Percentiles rank a stretch among this genome's conserved stretches.
These are phyloP conservation scores for Penstemon newberryi DNA, from an alignment of 257 asterid genomes.

Conservation along the genomic window DNA sequence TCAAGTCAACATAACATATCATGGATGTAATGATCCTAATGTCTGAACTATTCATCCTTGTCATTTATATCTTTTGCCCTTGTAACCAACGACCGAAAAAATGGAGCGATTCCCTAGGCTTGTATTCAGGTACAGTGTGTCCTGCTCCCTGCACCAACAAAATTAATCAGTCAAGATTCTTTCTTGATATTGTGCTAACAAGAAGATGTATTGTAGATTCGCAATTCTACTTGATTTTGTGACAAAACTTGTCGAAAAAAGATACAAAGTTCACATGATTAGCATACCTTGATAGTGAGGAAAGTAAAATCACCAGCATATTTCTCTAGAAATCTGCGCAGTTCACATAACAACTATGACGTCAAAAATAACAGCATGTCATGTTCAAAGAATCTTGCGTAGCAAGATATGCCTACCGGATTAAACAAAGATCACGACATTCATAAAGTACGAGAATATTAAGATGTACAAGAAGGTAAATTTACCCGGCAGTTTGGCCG, in stretches of 20 bases:
- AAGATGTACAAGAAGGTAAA: neutral
- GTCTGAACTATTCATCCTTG: neutral
- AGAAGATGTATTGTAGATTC: too few relatives aligned
- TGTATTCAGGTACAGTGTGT: slow-evolving; percentile 66
- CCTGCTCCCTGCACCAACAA: slow-evolving; percentile 49
- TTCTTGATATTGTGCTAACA: neutral
- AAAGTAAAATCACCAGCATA: slow-evolving; percentile 50
- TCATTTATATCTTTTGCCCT: slow-evolving; percentile 32
- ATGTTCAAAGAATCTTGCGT: too few relatives aligned
- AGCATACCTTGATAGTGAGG: slow-evolving; percentile 59
- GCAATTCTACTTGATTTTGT: too few relatives aligned
- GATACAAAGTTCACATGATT: neutral
- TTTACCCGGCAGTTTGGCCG: slow-evolving; percentile 55
- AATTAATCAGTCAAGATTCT: neutral
- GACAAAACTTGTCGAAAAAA: neutral
- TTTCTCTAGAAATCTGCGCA: slow-evolving; percentile 45
- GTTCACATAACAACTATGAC: neutral
- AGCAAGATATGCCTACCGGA: too few relatives aligned
- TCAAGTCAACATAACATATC: slow-evolving; percentile 35
- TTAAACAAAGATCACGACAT: neutral
- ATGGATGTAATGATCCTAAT: neutral
- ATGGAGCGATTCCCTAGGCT: slow-evolving; percentile 52
- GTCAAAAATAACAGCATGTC: neutral
- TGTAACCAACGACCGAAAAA: slow-evolving; percentile 54
- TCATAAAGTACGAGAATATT: neutral